Evolutionary conservation across 2,329 filamentous ascomycete species (phyloP).

Genomic region (Diplodia mutila): DNA sequence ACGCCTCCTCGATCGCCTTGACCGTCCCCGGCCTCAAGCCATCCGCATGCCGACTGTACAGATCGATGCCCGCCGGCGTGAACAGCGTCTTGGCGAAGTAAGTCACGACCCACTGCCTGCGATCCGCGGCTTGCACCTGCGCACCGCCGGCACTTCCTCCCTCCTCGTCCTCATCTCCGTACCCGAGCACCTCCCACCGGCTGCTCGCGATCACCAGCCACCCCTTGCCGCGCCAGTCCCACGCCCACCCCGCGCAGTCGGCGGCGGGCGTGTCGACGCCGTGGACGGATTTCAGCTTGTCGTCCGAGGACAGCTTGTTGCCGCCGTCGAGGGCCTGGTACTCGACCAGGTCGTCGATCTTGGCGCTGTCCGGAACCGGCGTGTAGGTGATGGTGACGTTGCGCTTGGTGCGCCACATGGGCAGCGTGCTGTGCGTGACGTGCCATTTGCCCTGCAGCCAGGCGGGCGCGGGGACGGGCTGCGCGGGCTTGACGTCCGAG

Average conservation of each 20-base stretch:
- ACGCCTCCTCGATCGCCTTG: constrained; percentile 57
- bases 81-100: constrained; percentile 85
- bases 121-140: constrained; percentile 30
- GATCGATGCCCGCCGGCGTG: constrained; percentile 78
- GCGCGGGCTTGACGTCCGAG: not conserved
- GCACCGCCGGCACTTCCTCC: not conserved
- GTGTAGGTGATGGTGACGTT: constrained; percentile 82
- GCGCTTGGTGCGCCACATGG: constrained; percentile 78
- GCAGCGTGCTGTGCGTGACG: constrained; percentile 45
- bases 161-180: constrained; percentile 51
- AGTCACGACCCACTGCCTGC: constrained; percentile 71
- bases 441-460: constrained; percentile 42
- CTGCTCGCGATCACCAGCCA: constrained; percentile 71
- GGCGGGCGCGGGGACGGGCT: constrained; percentile 41
- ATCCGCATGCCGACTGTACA: constrained; percentile 68
- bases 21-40: constrained; percentile 64
- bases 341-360: constrained; percentile 72
- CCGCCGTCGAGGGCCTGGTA: constrained; percentile 71
- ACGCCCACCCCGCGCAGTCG: constrained; percentile 53
- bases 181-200: constrained; percentile 82
- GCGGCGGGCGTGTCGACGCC: constrained; percentile 29
- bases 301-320: constrained; percentile 59
- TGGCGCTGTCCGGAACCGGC: constrained; percentile 46
- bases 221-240: constrained; percentile 76
- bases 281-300: constrained; percentile 49